Evolutionary conservation across 75 land plant genomes (phyloP).

Genomic region (Ceratopteris richardii): DNA sequence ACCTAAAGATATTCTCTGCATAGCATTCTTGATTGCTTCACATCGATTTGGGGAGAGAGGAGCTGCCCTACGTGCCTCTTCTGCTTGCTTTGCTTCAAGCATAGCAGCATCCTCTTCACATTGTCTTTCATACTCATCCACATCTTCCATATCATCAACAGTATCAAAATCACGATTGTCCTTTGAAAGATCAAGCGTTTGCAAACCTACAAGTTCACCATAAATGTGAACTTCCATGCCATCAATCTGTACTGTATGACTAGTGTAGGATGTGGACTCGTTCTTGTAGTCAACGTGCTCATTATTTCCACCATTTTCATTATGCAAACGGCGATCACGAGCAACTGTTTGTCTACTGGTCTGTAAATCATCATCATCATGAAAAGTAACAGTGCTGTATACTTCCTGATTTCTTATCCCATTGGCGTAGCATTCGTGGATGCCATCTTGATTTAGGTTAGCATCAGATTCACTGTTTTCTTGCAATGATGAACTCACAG

Average conservation of each 20-base stretch:
- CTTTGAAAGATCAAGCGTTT: neutral
- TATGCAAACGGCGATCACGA: too few relatives aligned
- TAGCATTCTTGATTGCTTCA: constrained; percentile 57
- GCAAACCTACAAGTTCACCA: neutral
- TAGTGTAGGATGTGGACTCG: neutral
- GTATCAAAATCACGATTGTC: neutral
- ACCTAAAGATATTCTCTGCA: constrained; percentile 58
- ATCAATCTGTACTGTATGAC: neutral
- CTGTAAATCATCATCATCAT: too few relatives aligned
- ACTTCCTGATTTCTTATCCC: too few relatives aligned
- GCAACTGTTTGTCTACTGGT: too few relatives aligned
- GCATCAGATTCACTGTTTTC: too few relatives aligned
- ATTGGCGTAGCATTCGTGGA: too few relatives aligned
- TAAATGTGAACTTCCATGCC: constrained; percentile 4
- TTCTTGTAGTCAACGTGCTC: too few relatives aligned
- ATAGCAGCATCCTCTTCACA: constrained; percentile 3
- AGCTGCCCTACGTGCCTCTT: constrained; percentile 49
- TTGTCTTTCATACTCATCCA: neutral
- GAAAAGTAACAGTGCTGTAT: too few relatives aligned
- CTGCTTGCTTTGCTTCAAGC: constrained; percentile 25
- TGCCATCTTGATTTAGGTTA: too few relatives aligned
- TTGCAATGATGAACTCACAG: too few relatives aligned
- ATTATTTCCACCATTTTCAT: too few relatives aligned
- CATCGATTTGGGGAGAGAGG: constrained; percentile 59
- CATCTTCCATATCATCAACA: neutral